Evolutionary conservation across 1,284 basidiomycete genomes (phyloP).

Genomic region (Phylloporus sp.): DNA sequence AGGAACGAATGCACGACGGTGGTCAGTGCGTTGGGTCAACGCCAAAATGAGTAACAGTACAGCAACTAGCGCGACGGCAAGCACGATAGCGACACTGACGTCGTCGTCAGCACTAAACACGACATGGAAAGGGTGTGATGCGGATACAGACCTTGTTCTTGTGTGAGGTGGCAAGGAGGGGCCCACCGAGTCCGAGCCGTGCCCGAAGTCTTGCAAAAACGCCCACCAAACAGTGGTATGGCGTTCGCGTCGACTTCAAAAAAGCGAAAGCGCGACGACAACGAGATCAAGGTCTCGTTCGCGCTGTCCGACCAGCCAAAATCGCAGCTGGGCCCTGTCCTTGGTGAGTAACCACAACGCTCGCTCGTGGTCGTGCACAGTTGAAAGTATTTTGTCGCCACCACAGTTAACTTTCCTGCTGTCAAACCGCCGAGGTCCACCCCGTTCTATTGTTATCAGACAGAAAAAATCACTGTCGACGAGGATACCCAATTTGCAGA

Average conservation of each 20-base stretch:
- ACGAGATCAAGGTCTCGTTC: conserved; percentile 47
- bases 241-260: conserved; percentile 43
- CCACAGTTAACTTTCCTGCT: conserved; percentile 76
- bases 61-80: conserved; percentile 24
- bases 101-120: conserved; percentile 18
- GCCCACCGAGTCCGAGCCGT: conserved; percentile 1
- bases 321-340: conserved; percentile 65
- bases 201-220: conserved; percentile 10
- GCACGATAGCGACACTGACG: conserved; percentile 13
- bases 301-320: conserved; percentile 49
- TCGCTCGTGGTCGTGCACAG: conserved; percentile 23
- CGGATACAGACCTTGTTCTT: conserved; percentile 30
- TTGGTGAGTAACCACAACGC: conserved; percentile 55
- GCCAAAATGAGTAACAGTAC: conserved; percentile 28
- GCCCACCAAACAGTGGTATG: conserved; percentile 30
- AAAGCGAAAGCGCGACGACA: conserved; percentile 64
- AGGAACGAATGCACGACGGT: conserved; percentile 19
- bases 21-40: conserved; percentile 23
- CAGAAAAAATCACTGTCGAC: conserved; percentile 34
- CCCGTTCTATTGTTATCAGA: conserved; percentile 67
- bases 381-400: conserved; percentile 13
- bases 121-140: conserved; percentile 5
- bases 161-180: conserved; percentile 17
- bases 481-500: conserved; percentile 49
- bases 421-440: conserved; percentile 63